Evolutionary conservation across 2,329 filamentous ascomycete genomes (phyloP).

Genomic region (Ophiocordyceps australis): DNA sequence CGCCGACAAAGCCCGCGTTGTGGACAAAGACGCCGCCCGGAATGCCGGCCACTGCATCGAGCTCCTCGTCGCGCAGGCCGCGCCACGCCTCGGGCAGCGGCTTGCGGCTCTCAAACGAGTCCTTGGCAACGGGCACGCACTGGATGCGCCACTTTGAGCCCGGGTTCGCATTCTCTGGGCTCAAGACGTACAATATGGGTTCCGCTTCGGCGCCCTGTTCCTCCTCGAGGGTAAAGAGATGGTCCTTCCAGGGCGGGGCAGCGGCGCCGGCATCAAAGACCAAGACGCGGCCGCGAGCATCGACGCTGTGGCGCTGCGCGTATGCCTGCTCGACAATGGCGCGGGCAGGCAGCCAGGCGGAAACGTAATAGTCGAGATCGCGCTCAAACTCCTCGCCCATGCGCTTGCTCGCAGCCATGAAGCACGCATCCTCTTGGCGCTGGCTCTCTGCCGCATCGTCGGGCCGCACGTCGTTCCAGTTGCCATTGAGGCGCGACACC

Average conservation of each 20-base stretch:
- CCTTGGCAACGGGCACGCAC: conserved; percentile 67
- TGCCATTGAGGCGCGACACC: conserved; percentile 62
- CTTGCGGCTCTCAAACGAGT: conserved; percentile 84
- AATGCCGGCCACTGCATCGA: conserved; percentile 54
- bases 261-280: conserved; percentile 62
- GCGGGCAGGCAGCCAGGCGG: conserved; percentile 76
- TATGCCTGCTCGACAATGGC: conserved; percentile 64
- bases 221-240: conserved; percentile 73
- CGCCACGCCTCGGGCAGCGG: conserved; percentile 83
- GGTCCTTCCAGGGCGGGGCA: conserved; percentile 95
- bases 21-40: conserved; percentile 81
- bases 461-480: conserved; percentile 51
- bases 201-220: conserved; percentile 32
- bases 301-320: conserved; percentile 44
- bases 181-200: conserved; percentile 67
- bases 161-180: conserved; percentile 62
- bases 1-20: conserved; percentile 88
- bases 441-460: conserved; percentile 38
- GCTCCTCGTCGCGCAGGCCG: conserved; percentile 70
- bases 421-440: conserved; percentile 62
- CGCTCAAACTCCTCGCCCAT: conserved; percentile 81
- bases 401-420: conserved; percentile 57
- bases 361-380: conserved; percentile 58
- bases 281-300: conserved; percentile 61
- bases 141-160: conserved; percentile 87